Percentiles rank a stretch among this genome's conserved stretches.
Conservation (phyloP, 306 rosid genomes). For the Glycyrrhiza uralensis region DNA sequence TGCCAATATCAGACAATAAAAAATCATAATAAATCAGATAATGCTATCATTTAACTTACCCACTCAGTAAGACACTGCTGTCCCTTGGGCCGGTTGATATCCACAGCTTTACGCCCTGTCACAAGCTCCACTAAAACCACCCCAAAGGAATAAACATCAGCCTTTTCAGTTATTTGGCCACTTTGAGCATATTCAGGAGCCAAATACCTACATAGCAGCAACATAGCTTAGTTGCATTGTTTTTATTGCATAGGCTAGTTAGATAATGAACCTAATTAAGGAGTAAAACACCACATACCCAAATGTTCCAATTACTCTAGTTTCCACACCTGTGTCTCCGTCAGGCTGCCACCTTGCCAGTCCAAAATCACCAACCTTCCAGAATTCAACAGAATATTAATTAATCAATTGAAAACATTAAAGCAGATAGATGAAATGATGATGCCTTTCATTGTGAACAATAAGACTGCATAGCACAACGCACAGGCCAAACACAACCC, state of each 20-base stretch:
- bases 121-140: slow-evolving; percentile 94
- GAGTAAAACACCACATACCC: slow-evolving; percentile 49
- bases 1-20: not conserved
- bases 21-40: not conserved
- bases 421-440: not conserved
- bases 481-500: not conserved
- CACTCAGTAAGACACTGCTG: slow-evolving; percentile 99
- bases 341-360: slow-evolving; percentile 99
- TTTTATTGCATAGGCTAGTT: not conserved
- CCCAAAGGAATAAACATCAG: slow-evolving; percentile 95
- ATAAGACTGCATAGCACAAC: not conserved
- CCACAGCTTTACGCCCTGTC: slow-evolving; percentile 91
- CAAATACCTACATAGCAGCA: slow-evolving; percentile 60
- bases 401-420: not conserved
- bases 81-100: slow-evolving; percentile 86
- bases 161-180: slow-evolving; percentile 97
- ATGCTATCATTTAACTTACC: slow-evolving; percentile 44
- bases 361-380: slow-evolving; percentile 97
- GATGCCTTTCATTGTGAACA: not conserved
- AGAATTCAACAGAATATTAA: slow-evolving; percentile 13
- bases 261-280: not conserved
- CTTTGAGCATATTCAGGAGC: slow-evolving; percentile 99
- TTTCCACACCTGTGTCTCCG: slow-evolving; percentile 89
- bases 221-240: slow-evolving; percentile 15
- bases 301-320: slow-evolving; percentile 96